Percentiles rank a stretch among this genome's conserved stretches.
Conservation (phyloP, 345 rosid genomes). For the Populus euphratica region DNA sequence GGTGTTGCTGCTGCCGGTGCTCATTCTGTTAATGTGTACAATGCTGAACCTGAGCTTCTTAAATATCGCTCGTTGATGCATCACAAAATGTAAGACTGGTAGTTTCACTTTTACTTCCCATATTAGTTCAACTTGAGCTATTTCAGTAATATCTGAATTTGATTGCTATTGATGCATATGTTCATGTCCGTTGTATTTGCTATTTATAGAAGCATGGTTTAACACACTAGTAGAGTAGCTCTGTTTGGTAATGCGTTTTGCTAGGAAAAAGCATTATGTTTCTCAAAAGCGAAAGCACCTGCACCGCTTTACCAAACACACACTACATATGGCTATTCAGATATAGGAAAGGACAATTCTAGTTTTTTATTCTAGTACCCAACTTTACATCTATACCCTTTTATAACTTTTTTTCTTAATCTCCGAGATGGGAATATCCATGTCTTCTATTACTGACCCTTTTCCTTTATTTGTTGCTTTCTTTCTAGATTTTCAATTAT, state of each 20-base stretch:
- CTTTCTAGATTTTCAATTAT: conserved; percentile 47
- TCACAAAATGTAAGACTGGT: conserved; percentile 50
- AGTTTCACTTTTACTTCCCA: not conserved
- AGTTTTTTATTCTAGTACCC: not conserved
- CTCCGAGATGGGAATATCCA: not conserved
- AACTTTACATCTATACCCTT: not conserved
- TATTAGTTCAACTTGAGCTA: not conserved
- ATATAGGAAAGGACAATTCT: not conserved
- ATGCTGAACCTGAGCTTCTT: conserved; percentile 46
- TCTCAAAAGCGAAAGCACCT: not conserved
- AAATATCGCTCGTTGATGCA: conserved; percentile 44
- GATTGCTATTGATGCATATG: not conserved
- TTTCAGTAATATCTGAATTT: not conserved
- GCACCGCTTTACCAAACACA: not conserved
- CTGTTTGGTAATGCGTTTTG: not conserved
- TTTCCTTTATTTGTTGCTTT: conserved; percentile 4
- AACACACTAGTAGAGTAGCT: too few relatives aligned
- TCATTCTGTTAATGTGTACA: conserved; percentile 22
- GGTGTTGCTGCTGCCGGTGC: conserved; percentile 24
- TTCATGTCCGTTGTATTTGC: not conserved
- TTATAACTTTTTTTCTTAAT: too few relatives aligned
- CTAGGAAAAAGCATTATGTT: not conserved
- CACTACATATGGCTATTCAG: not conserved
- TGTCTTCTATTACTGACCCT: not conserved
- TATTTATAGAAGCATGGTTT: not conserved